phyloP scores from a whole-genome alignment of 306 rosid genomes.

The Clitoria ternatea region DNA sequence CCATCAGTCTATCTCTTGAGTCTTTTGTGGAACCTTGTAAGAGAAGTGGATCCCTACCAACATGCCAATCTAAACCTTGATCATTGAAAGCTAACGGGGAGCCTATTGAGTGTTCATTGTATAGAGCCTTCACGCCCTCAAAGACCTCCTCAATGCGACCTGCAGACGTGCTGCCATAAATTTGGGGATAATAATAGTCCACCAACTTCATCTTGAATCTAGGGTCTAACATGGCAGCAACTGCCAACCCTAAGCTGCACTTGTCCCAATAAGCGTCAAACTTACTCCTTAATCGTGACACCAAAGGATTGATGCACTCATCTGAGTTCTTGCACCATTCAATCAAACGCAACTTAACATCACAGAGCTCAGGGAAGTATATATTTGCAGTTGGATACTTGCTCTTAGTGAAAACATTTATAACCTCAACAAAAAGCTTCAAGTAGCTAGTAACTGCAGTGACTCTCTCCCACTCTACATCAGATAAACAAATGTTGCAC shows the following conservation, averaged over 20 bases:
- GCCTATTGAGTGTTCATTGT: constrained; percentile 81
- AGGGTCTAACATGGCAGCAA: constrained; percentile 93
- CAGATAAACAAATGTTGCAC: constrained; percentile 55
- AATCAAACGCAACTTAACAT: constrained; percentile 70
- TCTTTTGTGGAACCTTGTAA: constrained; percentile 56
- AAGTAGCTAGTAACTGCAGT: constrained; percentile 52
- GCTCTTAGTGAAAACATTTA: constrained; percentile 49
- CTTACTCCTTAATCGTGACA: constrained; percentile 63
- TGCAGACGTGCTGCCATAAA: constrained; percentile 59
- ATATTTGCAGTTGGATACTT: constrained; percentile 72
- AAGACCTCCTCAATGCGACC: constrained; percentile 61
- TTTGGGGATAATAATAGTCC: constrained; percentile 84
- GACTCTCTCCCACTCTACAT: constrained; percentile 71
- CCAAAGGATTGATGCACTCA: constrained; percentile 59
- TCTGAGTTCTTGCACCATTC: constrained; percentile 93
- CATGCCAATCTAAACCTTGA: constrained; percentile 75
- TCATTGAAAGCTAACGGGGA: constrained; percentile 73
- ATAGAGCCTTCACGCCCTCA: constrained; percentile 72
- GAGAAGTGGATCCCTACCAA: constrained; percentile 48
- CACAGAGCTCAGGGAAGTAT: constrained; percentile 91
- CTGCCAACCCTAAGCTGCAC: constrained; percentile 86
- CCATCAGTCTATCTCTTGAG: constrained; percentile 80
- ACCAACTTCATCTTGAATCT: constrained; percentile 91
- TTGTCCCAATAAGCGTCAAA: constrained; percentile 95
- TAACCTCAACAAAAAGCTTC: constrained; percentile 74